A percentile compares a stretch with the other conserved stretches of the same genome.
Evolutionary conservation across 805 yeast species (phyloP).

Genomic region (Monosporozyma aquatica): DNA sequence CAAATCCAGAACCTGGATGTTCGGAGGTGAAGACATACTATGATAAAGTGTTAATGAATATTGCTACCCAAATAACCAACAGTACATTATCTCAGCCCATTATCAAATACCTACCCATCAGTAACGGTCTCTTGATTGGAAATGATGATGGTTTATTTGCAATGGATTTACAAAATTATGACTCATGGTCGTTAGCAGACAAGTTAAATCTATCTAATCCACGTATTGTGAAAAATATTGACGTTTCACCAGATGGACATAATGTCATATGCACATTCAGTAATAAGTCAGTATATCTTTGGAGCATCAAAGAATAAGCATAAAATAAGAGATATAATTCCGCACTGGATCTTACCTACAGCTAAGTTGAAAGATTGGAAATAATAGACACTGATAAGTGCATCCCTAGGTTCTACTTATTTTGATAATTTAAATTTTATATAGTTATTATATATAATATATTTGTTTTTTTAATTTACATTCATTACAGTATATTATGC

Average conservation of each 20-base stretch:
- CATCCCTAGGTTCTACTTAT: no score
- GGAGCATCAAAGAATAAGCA: neutral
- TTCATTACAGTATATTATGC: no score
- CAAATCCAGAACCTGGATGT: neutral
- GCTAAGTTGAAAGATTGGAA: no score
- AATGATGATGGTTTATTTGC: slow-evolving; percentile 23
- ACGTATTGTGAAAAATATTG: slow-evolving; percentile 23
- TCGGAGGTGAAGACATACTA: slow-evolving; percentile 11
- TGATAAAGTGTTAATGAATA: slow-evolving; percentile 22
- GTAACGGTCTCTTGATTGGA: slow-evolving; percentile 22
- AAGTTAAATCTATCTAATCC: slow-evolving; percentile 26
- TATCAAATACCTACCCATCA: slow-evolving; percentile 10
- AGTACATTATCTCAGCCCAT: slow-evolving; percentile 26
- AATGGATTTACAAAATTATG: slow-evolving; percentile 20
- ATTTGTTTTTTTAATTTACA: neutral
- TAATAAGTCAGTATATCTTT: slow-evolving; percentile 1
- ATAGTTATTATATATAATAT: no score
- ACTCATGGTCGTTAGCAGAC: slow-evolving; percentile 29
- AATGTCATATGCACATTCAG: slow-evolving; percentile 9
- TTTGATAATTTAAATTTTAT: no score
- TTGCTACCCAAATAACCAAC: slow-evolving; percentile 24
- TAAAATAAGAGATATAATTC: no score
- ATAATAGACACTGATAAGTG: no score
- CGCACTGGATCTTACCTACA: no score
- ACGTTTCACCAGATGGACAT: slow-evolving; percentile 7